Conservation (phyloP, 2,329 filamentous ascomycete species). For the Chaetomiaceae sp. region DNA sequence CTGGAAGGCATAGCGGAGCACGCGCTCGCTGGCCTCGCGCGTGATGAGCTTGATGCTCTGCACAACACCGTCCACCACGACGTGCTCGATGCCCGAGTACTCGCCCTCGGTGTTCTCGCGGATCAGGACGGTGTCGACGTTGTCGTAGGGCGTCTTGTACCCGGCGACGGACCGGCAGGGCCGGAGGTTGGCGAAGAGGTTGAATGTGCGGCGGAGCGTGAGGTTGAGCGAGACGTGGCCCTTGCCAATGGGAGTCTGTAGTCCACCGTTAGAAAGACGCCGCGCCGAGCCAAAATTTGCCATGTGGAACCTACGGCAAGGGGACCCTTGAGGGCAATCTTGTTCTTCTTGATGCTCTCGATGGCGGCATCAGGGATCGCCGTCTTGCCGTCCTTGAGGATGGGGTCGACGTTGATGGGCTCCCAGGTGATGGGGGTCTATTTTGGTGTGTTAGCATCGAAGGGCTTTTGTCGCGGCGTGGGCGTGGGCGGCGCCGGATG, state of each 20-base stretch:
- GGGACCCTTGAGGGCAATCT: slow-evolving; percentile 96
- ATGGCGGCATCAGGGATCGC: slow-evolving; percentile 91
- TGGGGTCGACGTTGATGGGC: slow-evolving; percentile 90
- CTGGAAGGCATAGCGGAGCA: slow-evolving; percentile 96
- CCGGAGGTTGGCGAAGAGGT: slow-evolving; percentile 98
- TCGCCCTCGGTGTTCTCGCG: slow-evolving; percentile 99
- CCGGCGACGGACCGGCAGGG: slow-evolving; percentile 95
- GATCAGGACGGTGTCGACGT: slow-evolving; percentile 94
- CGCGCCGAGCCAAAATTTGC: background rate
- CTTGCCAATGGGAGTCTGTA: slow-evolving; percentile 89
- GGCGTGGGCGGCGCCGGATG: slow-evolving; percentile 24
- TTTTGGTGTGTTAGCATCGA: slow-evolving; percentile 15
- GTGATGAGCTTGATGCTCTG: slow-evolving; percentile 99
- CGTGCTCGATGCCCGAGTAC: slow-evolving; percentile 98
- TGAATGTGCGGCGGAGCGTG: slow-evolving; percentile 97
- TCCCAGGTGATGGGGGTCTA: slow-evolving; percentile 95
- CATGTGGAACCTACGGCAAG: slow-evolving; percentile 65
- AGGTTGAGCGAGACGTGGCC: slow-evolving; percentile 98
- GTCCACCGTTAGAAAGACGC: slow-evolving; percentile 19
- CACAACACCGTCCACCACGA: slow-evolving; percentile 95
- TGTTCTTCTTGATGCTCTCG: slow-evolving; percentile 88
- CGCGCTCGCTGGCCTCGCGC: slow-evolving; percentile 86
- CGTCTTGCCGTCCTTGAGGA: slow-evolving; percentile 90
- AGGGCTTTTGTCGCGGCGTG: background rate
- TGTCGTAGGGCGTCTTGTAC: slow-evolving; percentile 98